A percentile compares a stretch with the other conserved stretches of the same genome.
Evolutionary conservation across 2,329 filamentous ascomycete species (phyloP).

Genomic region (Herpotrichia juniperi): DNA sequence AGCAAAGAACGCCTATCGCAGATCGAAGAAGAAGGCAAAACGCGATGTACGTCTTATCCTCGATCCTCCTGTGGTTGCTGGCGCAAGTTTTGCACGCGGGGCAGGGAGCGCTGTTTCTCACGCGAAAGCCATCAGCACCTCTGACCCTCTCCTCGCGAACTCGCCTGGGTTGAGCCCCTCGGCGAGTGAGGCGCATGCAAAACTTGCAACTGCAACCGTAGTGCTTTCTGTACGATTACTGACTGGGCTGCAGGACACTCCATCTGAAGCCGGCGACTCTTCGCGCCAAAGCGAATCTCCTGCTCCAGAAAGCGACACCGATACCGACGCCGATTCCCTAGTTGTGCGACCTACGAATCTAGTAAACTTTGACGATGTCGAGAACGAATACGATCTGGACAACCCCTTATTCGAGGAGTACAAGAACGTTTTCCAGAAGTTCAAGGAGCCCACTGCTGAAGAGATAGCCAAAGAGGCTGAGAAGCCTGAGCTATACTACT

Average conservation of each 20-base stretch:
- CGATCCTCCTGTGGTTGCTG: neutral
- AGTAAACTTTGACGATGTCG: constrained; percentile 37
- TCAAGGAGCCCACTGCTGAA: constrained; percentile 63
- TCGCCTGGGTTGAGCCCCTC: neutral
- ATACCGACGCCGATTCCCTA: constrained; percentile 35
- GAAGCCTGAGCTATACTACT: constrained; percentile 84
- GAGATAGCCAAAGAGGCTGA: constrained; percentile 64
- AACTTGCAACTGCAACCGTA: neutral
- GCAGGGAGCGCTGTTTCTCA: neutral
- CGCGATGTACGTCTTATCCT: constrained; percentile 56
- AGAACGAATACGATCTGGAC: constrained; percentile 63
- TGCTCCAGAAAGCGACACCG: constrained; percentile 37
- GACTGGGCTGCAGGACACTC: constrained; percentile 40
- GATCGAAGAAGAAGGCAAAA: constrained; percentile 95
- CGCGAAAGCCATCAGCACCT: neutral
- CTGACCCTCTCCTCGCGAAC: neutral
- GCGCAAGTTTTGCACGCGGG: neutral
- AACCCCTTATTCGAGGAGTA: constrained; percentile 85
- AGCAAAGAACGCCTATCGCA: constrained; percentile 92
- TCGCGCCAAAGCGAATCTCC: constrained; percentile 47
- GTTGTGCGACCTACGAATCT: constrained; percentile 55
- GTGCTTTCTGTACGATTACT: constrained; percentile 15
- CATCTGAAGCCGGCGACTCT: constrained; percentile 38
- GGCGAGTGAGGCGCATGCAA: constrained; percentile 1
- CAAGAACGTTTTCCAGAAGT: constrained; percentile 81